A percentile compares a stretch with the other conserved stretches of the same genome.
These are phyloP conservation scores for Cyphellophora europaea DNA, from an alignment of 2,329 filamentous ascomycete species.

Conservation along the genomic window DNA sequence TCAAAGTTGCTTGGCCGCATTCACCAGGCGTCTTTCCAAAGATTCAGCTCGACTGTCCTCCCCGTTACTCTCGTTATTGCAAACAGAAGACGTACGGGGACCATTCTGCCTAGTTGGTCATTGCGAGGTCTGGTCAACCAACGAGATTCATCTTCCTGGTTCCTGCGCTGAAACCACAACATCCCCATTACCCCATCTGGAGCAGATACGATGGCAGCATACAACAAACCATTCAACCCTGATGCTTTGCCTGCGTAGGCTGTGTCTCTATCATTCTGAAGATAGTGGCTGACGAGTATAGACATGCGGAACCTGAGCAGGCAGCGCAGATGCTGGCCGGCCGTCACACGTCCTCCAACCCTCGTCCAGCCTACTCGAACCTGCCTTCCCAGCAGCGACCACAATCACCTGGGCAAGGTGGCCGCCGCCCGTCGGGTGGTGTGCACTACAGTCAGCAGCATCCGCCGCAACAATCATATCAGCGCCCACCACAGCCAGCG, in stretches of 20 bases:
- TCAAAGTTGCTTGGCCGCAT: no score
- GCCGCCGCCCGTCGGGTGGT: background rate
- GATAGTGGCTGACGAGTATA: constrained; percentile 23
- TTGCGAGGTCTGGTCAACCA: no score
- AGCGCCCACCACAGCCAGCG: constrained; percentile 1
- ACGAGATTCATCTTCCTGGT: no score
- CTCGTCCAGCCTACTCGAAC: background rate
- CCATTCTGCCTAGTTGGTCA: no score
- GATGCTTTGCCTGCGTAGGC: constrained; percentile 85
- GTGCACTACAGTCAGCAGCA: background rate
- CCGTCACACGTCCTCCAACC: constrained; percentile 11
- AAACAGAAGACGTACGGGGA: no score
- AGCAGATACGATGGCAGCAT: no score
- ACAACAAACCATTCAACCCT: constrained; percentile 86
- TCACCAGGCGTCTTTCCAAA: no score
- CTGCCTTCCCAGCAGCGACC: background rate
- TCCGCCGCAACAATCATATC: constrained; percentile 14
- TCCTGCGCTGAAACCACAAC: no score
- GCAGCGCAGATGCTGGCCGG: constrained; percentile 30
- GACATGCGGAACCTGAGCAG: constrained; percentile 65
- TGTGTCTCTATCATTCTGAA: constrained; percentile 19
- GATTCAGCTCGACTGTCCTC: no score
- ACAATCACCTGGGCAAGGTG: background rate
- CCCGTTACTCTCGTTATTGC: no score
- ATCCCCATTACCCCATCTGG: no score